These are phyloP conservation scores for Cordyceps cicadae DNA, from an alignment of 2,329 filamentous ascomycete species.

Conservation along the genomic window DNA sequence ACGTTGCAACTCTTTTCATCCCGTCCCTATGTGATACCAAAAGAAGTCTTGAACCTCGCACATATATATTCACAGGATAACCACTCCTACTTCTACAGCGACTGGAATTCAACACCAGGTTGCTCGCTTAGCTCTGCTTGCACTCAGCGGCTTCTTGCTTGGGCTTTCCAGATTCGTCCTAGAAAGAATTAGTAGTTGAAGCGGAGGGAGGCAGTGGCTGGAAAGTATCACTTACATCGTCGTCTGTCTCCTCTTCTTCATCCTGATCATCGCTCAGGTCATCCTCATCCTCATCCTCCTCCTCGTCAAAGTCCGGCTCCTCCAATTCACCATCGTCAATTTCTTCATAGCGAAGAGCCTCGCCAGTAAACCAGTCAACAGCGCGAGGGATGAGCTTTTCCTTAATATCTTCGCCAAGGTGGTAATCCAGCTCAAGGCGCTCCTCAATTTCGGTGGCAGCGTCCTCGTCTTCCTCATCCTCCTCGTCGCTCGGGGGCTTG, in stretches of 20 bases:
- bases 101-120: background rate
- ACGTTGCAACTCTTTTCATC: background rate
- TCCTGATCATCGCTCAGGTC: slow-evolving; percentile 78
- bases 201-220: background rate
- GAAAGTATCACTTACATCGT: slow-evolving; percentile 50
- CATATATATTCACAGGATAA: background rate
- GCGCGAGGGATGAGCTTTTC: slow-evolving; percentile 98
- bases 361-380: slow-evolving; percentile 98
- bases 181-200: slow-evolving; percentile 11
- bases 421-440: slow-evolving; percentile 95
- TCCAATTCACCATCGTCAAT: slow-evolving; percentile 75
- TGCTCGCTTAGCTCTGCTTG: slow-evolving; percentile 70
- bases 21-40: background rate
- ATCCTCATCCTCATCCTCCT: slow-evolving; percentile 88
- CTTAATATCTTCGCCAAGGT: slow-evolving; percentile 98
- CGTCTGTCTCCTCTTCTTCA: slow-evolving; percentile 72
- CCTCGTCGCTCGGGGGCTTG: slow-evolving; percentile 67
- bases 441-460: slow-evolving; percentile 89
- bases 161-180: slow-evolving; percentile 83
- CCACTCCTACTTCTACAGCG: background rate
- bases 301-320: slow-evolving; percentile 76
- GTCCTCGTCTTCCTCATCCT: slow-evolving; percentile 59
- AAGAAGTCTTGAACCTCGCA: background rate
- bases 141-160: slow-evolving; percentile 93
- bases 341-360: slow-evolving; percentile 95